Percentiles rank a stretch among this genome's conserved stretches.
Evolutionary conservation across 352 stramenopile species (phyloP).

Genomic region (Globisporangium carolinianum): DNA sequence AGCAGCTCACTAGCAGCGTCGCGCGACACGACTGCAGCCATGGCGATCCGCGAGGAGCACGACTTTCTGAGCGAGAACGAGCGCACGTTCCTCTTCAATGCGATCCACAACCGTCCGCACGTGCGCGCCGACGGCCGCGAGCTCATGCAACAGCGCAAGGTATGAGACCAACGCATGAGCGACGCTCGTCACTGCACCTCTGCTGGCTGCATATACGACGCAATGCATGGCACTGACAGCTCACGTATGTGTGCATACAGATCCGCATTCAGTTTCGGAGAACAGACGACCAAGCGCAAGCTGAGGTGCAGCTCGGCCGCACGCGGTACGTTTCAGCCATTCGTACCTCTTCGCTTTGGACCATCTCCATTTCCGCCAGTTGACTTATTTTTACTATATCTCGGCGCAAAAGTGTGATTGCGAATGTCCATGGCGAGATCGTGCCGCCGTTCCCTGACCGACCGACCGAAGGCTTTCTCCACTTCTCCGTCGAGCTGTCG

Average conservation of each 20-base stretch:
- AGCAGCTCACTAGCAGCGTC: no score
- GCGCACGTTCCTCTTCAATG: constrained; percentile 66
- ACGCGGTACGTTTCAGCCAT: constrained; percentile 38
- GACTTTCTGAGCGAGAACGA: constrained; percentile 81
- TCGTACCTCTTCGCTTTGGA: neutral
- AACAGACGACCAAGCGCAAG: constrained; percentile 67
- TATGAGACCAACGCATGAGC: constrained; percentile 7
- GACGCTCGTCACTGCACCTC: neutral
- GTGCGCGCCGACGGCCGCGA: constrained; percentile 69
- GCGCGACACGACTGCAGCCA: constrained; percentile 3
- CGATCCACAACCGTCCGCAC: constrained; percentile 48
- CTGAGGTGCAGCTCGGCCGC: constrained; percentile 66
- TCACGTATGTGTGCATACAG: constrained; percentile 4
- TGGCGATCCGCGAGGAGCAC: constrained; percentile 52
- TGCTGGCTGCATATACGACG: no score
- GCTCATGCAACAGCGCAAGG: constrained; percentile 75
- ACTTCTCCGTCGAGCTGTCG: constrained; percentile 81
- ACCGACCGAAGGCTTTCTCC: constrained; percentile 82
- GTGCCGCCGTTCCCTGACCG: constrained; percentile 81
- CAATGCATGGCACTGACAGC: no score
- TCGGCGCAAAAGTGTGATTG: constrained; percentile 41
- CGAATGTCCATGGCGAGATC: constrained; percentile 80
- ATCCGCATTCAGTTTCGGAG: constrained; percentile 80
- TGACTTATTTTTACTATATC: no score
- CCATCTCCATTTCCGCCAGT: neutral